These are phyloP conservation scores for Sporothrix brunneoviolacea DNA, from an alignment of 2,329 filamentous ascomycete species.

Conservation along the genomic window DNA sequence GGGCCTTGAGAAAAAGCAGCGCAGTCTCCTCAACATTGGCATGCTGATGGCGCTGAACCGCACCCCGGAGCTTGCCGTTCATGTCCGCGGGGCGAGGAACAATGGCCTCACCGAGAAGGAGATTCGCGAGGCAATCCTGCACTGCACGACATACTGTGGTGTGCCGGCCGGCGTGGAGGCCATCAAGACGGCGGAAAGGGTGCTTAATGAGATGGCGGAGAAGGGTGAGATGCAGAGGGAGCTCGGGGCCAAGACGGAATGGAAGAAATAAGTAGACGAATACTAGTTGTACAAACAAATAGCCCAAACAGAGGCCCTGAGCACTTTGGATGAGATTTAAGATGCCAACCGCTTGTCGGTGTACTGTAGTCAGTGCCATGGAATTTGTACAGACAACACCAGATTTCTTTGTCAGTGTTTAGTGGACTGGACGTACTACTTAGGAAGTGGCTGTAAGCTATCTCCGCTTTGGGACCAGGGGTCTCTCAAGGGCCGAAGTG, in stretches of 20 bases:
- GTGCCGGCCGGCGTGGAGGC: conserved; percentile 38
- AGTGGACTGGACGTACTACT: too few species aligned
- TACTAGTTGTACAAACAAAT: not conserved
- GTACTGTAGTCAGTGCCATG: too few species aligned
- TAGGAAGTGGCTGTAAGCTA: too few species aligned
- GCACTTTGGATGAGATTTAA: too few species aligned
- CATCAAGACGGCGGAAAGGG: conserved; percentile 27
- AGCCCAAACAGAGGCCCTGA: too few species aligned
- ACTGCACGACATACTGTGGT: conserved; percentile 39
- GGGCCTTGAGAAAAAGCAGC: conserved; percentile 53
- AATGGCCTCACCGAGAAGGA: conserved; percentile 57
- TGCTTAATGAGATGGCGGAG: conserved; percentile 27
- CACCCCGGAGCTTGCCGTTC: conserved; percentile 51
- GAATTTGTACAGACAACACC: too few species aligned
- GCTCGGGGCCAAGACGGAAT: conserved; percentile 20
- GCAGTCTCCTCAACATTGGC: conserved; percentile 56
- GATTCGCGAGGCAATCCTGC: conserved; percentile 52
- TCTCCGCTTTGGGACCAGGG: too few species aligned
- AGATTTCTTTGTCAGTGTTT: too few species aligned
- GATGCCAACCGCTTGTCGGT: too few species aligned
- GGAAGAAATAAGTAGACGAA: not conserved
- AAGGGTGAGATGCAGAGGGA: conserved; percentile 25
- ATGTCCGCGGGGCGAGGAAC: conserved; percentile 56
- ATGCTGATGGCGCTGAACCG: conserved; percentile 55
- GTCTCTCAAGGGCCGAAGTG: too few species aligned